Percentiles rank a stretch among this genome's conserved stretches.
Conservation (phyloP, 2,329 filamentous ascomycete species). For the Colletotrichum neosansevieriae region DNA sequence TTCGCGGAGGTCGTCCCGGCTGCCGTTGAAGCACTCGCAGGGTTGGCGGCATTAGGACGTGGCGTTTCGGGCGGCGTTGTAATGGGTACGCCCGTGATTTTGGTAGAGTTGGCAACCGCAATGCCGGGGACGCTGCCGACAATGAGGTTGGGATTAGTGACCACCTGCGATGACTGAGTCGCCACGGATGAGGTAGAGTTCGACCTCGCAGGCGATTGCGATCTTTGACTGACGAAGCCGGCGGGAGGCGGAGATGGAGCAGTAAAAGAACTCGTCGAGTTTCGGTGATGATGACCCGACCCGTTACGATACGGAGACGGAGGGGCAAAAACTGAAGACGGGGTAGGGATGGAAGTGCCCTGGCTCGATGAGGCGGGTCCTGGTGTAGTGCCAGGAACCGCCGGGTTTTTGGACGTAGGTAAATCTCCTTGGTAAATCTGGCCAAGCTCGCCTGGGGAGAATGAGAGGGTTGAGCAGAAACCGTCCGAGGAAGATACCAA, state of each 20-base stretch:
- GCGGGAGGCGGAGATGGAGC: slow-evolving; percentile 70
- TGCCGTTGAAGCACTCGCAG: not conserved
- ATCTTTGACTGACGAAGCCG: slow-evolving; percentile 72
- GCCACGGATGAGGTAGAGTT: slow-evolving; percentile 86
- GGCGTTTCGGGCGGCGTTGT: slow-evolving; percentile 94
- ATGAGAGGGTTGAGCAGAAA: slow-evolving; percentile 93
- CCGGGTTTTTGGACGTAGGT: slow-evolving; percentile 60
- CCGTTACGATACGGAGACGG: slow-evolving; percentile 68
- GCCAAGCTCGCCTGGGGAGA: slow-evolving; percentile 85
- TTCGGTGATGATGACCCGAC: slow-evolving; percentile 66
- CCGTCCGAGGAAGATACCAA: slow-evolving; percentile 98
- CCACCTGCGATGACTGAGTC: slow-evolving; percentile 72
- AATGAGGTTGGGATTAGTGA: slow-evolving; percentile 84
- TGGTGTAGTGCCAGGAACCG: slow-evolving; percentile 48
- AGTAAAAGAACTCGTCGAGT: slow-evolving; percentile 68
- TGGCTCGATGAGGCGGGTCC: slow-evolving; percentile 63
- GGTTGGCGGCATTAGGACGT: slow-evolving; percentile 56
- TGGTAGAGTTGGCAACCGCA: slow-evolving; percentile 77
- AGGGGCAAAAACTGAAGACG: slow-evolving; percentile 72
- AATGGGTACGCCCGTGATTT: slow-evolving; percentile 75
- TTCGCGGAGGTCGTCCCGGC: slow-evolving; percentile 41
- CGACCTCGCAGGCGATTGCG: slow-evolving; percentile 84
- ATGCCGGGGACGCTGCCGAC: slow-evolving; percentile 82
- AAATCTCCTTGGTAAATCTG: slow-evolving; percentile 80
- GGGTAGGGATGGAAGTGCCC: slow-evolving; percentile 78